A percentile compares a stretch with the other conserved stretches of the same genome.
Conservation (phyloP, 129 eudicot species). For the Helianthus annuus region HanXRQr2.0-SUNRISE NC_035446.2:134603887-134604386, state of each 20-base stretch:
- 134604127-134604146: constrained; percentile 20
- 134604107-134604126: constrained; percentile 95
- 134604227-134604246: constrained; percentile 99
- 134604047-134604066: constrained; percentile 96
- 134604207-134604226: constrained; percentile 99
- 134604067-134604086: constrained; percentile 98
- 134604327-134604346: not conserved
- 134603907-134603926: constrained; percentile 83
- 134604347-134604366: not conserved
- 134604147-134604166: constrained; percentile 9
- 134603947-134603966: constrained; percentile 11
- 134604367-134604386: not conserved
- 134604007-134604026: constrained; percentile 56
- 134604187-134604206: constrained; percentile 71
- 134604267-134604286: constrained; percentile 65
- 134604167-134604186: constrained; percentile 9
- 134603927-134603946: constrained; percentile 77
- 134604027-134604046: constrained; percentile 90
- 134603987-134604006: not conserved
- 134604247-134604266: constrained; percentile 98
- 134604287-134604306: constrained; percentile 15
- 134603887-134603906: constrained; percentile 98
- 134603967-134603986: constrained; percentile 7
- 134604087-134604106: constrained; percentile 93
- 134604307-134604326: constrained; percentile 3